Evolutionary conservation across 441 rosid genomes (phyloP).

Genomic region (Populus tomentosa): DNA sequence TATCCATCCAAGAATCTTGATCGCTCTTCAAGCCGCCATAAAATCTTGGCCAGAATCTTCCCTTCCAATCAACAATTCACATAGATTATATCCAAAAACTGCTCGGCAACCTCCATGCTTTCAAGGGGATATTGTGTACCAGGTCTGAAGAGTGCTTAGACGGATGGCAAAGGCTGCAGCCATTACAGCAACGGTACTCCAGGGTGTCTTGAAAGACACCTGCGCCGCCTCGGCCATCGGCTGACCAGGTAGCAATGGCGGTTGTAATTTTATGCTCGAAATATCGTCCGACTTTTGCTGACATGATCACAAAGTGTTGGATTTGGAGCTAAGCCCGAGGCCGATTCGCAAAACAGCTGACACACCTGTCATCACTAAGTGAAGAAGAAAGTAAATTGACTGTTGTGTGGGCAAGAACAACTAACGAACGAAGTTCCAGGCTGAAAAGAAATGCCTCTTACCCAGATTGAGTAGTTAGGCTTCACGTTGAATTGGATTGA

Average conservation of each 20-base stretch:
- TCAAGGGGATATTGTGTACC: background rate
- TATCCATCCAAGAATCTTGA: too few species aligned
- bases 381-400: background rate
- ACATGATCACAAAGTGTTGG: too few species aligned
- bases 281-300: too few species aligned
- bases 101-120: background rate
- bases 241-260: too few species aligned
- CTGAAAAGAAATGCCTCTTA: background rate
- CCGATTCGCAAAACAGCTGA: background rate
- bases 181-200: background rate
- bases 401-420: background rate
- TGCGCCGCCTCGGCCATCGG: background rate
- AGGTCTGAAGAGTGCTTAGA: background rate
- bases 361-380: background rate
- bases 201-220: background rate
- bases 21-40: too few species aligned
- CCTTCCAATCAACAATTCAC: too few species aligned
- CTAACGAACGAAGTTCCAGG: background rate
- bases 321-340: too few species aligned
- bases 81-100: too few species aligned
- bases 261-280: too few species aligned
- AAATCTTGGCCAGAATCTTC: too few species aligned
- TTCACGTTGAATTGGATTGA: background rate
- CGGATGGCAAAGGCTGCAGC: conserved; percentile 1
- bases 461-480: background rate